A percentile compares a stretch with the other conserved stretches of the same genome.
phyloP scores from a whole-genome alignment of 306 rosid species.

The Rubus idaeus region DNA sequence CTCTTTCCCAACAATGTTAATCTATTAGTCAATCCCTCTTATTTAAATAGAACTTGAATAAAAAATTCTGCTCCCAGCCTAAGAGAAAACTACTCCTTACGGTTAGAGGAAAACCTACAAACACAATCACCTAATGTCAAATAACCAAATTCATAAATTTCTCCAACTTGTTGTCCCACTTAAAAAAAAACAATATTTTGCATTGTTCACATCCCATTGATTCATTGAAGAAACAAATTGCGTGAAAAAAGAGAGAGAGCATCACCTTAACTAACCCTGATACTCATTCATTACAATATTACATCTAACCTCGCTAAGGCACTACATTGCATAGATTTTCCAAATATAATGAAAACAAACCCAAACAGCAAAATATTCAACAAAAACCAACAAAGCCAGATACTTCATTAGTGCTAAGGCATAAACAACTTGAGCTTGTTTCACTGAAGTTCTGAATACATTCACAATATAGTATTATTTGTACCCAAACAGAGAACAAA shows the following conservation, averaged over 20 bases:
- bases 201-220: background rate
- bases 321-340: background rate
- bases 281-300: background rate
- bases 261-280: background rate
- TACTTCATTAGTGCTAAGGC: background rate
- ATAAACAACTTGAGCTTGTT: background rate
- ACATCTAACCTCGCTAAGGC: background rate
- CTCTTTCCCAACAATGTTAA: background rate
- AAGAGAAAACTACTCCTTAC: constrained; percentile 2
- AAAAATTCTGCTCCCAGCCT: constrained; percentile 1
- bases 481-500: constrained; percentile 10
- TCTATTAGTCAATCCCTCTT: background rate
- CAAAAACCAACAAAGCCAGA: background rate
- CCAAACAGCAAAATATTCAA: background rate
- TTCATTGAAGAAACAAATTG: background rate
- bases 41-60: background rate
- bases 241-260: background rate
- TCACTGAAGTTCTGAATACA: background rate
- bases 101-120: background rate
- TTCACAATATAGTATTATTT: background rate
- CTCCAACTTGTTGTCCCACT: background rate
- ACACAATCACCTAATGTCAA: background rate
- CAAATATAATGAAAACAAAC: background rate
- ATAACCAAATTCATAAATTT: background rate
- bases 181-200: background rate